Conservation (phyloP, 2,329 filamentous ascomycete species). For the Diaporthe sp. region DNA sequence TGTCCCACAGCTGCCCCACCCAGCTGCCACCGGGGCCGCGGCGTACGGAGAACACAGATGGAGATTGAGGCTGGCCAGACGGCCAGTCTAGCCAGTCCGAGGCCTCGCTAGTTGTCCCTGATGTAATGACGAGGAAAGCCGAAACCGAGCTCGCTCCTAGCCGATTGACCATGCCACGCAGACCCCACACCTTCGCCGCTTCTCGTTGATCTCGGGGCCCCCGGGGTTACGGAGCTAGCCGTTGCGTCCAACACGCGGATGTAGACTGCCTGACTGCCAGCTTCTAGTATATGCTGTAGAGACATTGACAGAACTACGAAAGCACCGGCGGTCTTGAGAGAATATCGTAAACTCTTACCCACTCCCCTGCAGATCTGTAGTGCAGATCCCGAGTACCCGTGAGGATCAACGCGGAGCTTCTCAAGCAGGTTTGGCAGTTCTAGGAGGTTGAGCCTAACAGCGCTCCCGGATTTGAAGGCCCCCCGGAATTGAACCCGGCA, state of each 20-base stretch:
- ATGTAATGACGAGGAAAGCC: background rate
- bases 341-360: background rate
- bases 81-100: background rate
- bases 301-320: background rate
- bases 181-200: background rate
- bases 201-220: background rate
- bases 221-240: background rate
- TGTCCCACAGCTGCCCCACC: background rate
- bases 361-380: slow-evolving; percentile 1
- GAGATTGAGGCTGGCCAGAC: background rate
- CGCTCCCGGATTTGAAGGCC: no score
- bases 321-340: background rate
- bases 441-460: background rate
- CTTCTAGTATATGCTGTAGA: background rate
- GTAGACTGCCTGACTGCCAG: background rate
- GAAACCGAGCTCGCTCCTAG: background rate
- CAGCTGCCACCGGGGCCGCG: background rate
- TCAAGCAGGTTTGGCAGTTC: background rate
- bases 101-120: background rate
- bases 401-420: background rate
- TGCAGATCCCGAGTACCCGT: background rate
- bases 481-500: background rate
- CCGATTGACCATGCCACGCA: background rate
- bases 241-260: background rate
- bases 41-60: background rate